Percentiles rank a stretch among this genome's conserved stretches.
These are phyloP conservation scores for Cladorrhinum sp. DNA, from an alignment of 2,329 filamentous ascomycete species.

Conservation along the genomic window DNA sequence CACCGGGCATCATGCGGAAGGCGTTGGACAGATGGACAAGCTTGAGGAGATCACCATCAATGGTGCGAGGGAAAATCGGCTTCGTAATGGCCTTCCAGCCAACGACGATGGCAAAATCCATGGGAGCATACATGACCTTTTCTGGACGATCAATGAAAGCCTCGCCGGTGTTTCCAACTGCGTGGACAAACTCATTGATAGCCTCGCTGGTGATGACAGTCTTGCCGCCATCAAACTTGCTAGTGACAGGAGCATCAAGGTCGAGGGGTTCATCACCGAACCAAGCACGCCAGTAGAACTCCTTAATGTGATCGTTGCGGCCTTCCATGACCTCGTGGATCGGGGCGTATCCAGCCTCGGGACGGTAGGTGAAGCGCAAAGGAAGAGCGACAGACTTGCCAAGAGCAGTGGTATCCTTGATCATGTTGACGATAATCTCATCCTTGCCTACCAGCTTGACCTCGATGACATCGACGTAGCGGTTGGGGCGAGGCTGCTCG, in stretches of 20 bases:
- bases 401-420: slow-evolving; percentile 87
- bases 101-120: slow-evolving; percentile 98
- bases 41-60: slow-evolving; percentile 93
- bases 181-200: slow-evolving; percentile 98
- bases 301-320: slow-evolving; percentile 97
- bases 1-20: slow-evolving; percentile 97
- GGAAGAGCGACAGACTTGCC: slow-evolving; percentile 78
- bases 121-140: slow-evolving; percentile 90
- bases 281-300: slow-evolving; percentile 98
- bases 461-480: slow-evolving; percentile 85
- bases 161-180: slow-evolving; percentile 95
- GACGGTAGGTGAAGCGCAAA: slow-evolving; percentile 88
- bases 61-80: slow-evolving; percentile 94
- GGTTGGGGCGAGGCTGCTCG: slow-evolving; percentile 81
- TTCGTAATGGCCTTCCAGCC: slow-evolving; percentile 99
- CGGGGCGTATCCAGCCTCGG: slow-evolving; percentile 94
- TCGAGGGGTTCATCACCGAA: slow-evolving; percentile 84
- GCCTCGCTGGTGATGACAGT: slow-evolving; percentile 84
- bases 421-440: slow-evolving; percentile 83
- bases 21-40: slow-evolving; percentile 95
- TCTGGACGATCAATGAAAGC: slow-evolving; percentile 94
- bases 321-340: slow-evolving; percentile 95
- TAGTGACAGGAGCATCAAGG: slow-evolving; percentile 79
- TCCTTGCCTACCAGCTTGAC: slow-evolving; percentile 71
- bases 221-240: slow-evolving; percentile 85